Conservation (phyloP, 2,329 filamentous ascomycete genomes). For the Colletotrichum orbiculare region DNA sequence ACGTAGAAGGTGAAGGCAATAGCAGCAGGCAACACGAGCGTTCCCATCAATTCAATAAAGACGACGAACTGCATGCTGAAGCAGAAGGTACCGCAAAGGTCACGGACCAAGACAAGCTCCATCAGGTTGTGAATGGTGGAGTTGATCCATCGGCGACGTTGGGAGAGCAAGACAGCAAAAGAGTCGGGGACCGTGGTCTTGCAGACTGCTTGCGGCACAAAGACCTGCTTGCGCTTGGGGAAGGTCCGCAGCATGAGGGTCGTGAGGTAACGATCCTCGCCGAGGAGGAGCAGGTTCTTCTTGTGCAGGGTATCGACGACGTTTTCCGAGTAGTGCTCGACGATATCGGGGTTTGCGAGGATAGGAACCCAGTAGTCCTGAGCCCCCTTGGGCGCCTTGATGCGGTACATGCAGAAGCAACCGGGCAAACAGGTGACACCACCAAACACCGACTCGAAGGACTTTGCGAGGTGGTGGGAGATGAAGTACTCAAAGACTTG, state of each 20-base stretch:
- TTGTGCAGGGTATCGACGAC: constrained; percentile 98
- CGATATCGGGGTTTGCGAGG: constrained; percentile 96
- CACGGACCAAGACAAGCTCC: constrained; percentile 94
- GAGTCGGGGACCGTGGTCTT: constrained; percentile 96
- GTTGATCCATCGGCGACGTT: constrained; percentile 98
- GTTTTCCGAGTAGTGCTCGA: constrained; percentile 99
- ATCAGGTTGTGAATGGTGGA: constrained; percentile 98
- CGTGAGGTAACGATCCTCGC: constrained; percentile 94
- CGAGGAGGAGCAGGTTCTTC: constrained; percentile 92
- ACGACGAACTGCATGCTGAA: constrained; percentile 99
- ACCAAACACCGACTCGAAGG: constrained; percentile 98
- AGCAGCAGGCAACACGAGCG: constrained; percentile 92
- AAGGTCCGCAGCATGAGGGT: constrained; percentile 99
- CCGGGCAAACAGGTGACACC: constrained; percentile 98
- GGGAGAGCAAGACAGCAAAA: constrained; percentile 92
- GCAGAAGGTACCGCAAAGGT: constrained; percentile 98
- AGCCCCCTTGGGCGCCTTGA: constrained; percentile 97
- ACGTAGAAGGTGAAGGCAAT: constrained; percentile 98
- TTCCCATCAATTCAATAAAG: constrained; percentile 94
- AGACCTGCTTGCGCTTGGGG: constrained; percentile 98
- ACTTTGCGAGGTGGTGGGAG: constrained; percentile 95
- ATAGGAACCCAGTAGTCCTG: constrained; percentile 99
- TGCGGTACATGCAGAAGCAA: constrained; percentile 99
- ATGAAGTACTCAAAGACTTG: constrained; percentile 99
- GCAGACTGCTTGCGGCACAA: constrained; percentile 98